These are phyloP conservation scores for Penicillium waksmanii DNA, from an alignment of 495 filamentous ascomycete species.

Conservation along the genomic window DNA sequence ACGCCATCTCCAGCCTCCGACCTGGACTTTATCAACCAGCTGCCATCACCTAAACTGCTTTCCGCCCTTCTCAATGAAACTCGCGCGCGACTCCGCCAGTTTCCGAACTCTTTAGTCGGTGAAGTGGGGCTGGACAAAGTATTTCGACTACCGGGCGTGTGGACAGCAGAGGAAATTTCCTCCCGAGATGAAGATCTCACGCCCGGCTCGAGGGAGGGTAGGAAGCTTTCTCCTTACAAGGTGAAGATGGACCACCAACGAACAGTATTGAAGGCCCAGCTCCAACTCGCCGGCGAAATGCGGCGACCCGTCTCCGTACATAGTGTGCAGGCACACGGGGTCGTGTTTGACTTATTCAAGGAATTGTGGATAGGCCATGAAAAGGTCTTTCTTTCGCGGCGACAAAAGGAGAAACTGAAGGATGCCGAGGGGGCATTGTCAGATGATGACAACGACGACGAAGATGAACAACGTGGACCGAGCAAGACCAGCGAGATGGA, in stretches of 20 bases:
- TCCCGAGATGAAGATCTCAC: conserved; percentile 61
- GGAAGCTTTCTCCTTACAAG: conserved; percentile 69
- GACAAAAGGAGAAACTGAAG: conserved; percentile 53
- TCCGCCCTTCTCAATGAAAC: conserved; percentile 68
- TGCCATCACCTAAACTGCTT: conserved; percentile 74
- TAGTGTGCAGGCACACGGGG: conserved; percentile 88
- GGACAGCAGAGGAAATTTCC: conserved; percentile 56
- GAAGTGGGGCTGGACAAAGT: conserved; percentile 87
- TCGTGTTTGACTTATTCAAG: conserved; percentile 73
- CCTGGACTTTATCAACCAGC: conserved; percentile 60
- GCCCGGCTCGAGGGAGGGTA: conserved; percentile 81
- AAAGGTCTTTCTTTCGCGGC: conserved; percentile 64
- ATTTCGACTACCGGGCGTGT: conserved; percentile 77
- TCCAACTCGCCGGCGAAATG: conserved; percentile 84
- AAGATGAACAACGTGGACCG: background rate
- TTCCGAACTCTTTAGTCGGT: conserved; percentile 76
- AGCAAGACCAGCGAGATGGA: background rate
- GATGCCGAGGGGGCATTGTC: conserved; percentile 40
- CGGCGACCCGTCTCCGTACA: conserved; percentile 83
- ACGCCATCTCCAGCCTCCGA: conserved; percentile 55
- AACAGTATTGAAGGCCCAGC: conserved; percentile 74
- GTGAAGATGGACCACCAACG: conserved; percentile 82
- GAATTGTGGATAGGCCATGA: conserved; percentile 85
- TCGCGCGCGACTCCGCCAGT: conserved; percentile 59
- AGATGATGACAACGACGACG: conserved; percentile 35